A percentile compares a stretch with the other conserved stretches of the same genome.
Conservation (phyloP, 2,329 filamentous ascomycete genomes). For the Alternaria longipes region DNA sequence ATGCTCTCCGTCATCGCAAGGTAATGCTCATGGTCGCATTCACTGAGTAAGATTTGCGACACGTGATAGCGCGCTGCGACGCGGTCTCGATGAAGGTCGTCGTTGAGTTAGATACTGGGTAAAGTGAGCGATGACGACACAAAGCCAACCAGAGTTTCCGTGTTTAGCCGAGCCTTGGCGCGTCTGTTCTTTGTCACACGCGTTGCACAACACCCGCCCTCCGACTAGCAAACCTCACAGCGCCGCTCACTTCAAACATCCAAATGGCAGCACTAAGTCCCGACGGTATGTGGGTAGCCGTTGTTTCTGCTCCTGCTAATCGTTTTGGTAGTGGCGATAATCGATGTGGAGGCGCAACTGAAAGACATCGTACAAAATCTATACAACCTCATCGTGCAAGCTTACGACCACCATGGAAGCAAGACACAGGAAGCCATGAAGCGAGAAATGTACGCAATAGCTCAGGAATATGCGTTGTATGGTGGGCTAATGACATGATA, state of each 20-base stretch:
- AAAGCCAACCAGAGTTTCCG: constrained; percentile 9
- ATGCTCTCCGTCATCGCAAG: constrained; percentile 42
- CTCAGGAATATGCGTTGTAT: not conserved
- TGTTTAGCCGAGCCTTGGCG: constrained; percentile 34
- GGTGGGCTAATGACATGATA: constrained; percentile 27
- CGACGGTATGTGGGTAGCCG: constrained; percentile 9
- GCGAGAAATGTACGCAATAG: constrained; percentile 61
- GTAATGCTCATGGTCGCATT: constrained; percentile 27
- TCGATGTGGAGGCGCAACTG: constrained; percentile 59
- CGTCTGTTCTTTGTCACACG: constrained; percentile 6
- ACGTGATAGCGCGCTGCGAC: constrained; percentile 24
- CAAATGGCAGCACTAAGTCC: constrained; percentile 20
- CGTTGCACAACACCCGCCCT: constrained; percentile 6
- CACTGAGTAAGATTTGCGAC: not conserved
- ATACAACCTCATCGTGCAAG: constrained; percentile 67
- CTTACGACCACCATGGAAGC: constrained; percentile 67
- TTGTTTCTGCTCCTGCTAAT: constrained; percentile 4
- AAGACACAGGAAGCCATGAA: constrained; percentile 67
- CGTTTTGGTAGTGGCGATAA: constrained; percentile 21
- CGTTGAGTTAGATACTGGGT: constrained; percentile 13
- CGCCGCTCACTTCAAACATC: not conserved
- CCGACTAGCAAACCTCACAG: constrained; percentile 2
- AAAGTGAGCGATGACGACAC: constrained; percentile 29
- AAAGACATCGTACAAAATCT: constrained; percentile 70
- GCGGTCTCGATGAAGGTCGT: constrained; percentile 19